Evolutionary conservation across 441 rosid genomes (phyloP).

Genomic region (Erysimum cheiri): DNA sequence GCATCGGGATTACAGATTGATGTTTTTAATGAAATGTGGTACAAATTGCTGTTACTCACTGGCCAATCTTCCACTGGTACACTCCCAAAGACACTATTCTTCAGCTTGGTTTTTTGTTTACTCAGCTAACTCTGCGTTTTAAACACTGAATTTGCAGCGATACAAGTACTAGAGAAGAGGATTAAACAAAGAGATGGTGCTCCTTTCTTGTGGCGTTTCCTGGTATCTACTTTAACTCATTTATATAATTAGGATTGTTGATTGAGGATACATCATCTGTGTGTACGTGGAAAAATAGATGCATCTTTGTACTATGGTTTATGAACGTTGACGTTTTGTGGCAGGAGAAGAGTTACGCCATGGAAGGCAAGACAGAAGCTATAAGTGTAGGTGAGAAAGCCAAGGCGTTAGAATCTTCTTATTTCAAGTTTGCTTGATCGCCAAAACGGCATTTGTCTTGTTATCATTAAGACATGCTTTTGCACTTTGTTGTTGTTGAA

Average conservation of each 20-base stretch:
- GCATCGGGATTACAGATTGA: slow-evolving; percentile 87
- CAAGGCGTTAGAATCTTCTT: slow-evolving; percentile 53
- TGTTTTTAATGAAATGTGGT: slow-evolving; percentile 84
- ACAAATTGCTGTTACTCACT: slow-evolving; percentile 54
- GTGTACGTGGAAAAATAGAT: neutral
- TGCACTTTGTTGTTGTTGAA: neutral
- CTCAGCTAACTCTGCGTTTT: slow-evolving; percentile 4
- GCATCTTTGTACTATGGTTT: neutral
- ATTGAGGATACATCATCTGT: neutral
- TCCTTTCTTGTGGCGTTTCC: slow-evolving; percentile 76
- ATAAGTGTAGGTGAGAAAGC: slow-evolving; percentile 52
- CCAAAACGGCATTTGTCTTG: slow-evolving; percentile 5
- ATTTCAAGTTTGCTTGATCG: slow-evolving; percentile 44
- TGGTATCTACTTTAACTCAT: slow-evolving; percentile 48
- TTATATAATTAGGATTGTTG: neutral
- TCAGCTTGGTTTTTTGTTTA: neutral
- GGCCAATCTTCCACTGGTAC: slow-evolving; percentile 69
- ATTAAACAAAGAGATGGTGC: slow-evolving; percentile 65
- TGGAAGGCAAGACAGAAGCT: slow-evolving; percentile 56
- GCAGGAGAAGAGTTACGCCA: slow-evolving; percentile 66
- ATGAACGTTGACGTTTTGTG: slow-evolving; percentile 9
- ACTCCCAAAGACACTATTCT: slow-evolving; percentile 2
- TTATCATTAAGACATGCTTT: neutral
- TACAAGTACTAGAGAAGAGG: slow-evolving; percentile 56
- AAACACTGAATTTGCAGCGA: slow-evolving; percentile 47